Conservation (phyloP, 176 grass and related monocot genomes). For the Puya raimondii region DNA sequence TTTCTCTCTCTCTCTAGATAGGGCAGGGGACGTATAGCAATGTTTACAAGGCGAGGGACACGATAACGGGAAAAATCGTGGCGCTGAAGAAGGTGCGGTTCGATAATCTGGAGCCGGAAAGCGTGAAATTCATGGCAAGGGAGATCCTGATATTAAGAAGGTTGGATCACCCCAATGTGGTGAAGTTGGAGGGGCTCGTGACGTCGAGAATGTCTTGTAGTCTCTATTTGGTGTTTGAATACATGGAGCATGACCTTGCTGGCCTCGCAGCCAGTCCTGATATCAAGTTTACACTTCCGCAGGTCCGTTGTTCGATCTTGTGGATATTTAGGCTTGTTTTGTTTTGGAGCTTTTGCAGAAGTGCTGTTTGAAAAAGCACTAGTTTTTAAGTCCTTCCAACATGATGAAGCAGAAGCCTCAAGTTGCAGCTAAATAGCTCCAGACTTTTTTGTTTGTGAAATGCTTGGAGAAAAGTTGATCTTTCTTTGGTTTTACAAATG, state of each 20-base stretch:
- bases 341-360: no score
- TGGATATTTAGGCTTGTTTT: neutral
- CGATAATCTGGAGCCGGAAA: constrained; percentile 35
- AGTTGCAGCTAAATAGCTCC: no score
- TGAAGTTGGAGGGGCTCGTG: constrained; percentile 45
- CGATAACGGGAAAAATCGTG: constrained; percentile 24
- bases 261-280: constrained; percentile 31
- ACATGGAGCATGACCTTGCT: constrained; percentile 55
- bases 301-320: constrained; percentile 17
- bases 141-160: constrained; percentile 42
- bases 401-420: no score
- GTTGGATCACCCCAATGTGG: constrained; percentile 40
- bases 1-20: constrained; percentile 38
- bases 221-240: constrained; percentile 42
- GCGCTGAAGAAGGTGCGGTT: constrained; percentile 50
- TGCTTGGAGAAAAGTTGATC: no score
- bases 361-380: no score
- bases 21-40: constrained; percentile 52
- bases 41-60: constrained; percentile 43
- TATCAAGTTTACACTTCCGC: constrained; percentile 35
- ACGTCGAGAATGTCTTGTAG: constrained; percentile 49
- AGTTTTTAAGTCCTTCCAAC: no score
- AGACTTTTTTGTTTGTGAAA: no score
- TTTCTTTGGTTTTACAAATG: constrained; percentile 15
- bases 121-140: constrained; percentile 49